Base-by-base conservation (phyloP, 192 early-diverging fungal genomes). In the Coemansia umbellata region DNA sequence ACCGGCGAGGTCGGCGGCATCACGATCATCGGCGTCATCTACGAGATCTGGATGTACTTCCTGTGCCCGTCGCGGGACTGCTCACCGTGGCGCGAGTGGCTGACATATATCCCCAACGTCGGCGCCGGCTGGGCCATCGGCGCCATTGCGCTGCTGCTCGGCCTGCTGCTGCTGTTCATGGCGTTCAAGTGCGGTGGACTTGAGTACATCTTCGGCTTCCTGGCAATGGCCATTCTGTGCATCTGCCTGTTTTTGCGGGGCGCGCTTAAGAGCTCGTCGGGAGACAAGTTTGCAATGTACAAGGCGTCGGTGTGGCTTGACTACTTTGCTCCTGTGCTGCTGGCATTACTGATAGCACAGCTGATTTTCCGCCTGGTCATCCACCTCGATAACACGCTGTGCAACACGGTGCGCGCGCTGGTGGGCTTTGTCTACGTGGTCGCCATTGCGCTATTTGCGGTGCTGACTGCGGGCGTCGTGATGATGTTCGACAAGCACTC, bases 11-110 rank as follows among this genome's bases (percentile, higher is more conserved):
- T 74, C 14, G 49, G 55, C 60, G 64, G 64, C 15, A 52, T 74
- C 3, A 59, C 55, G 1, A 74, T 74, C 19, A 63, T 58, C 26
- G 63, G 63, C 10, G 22, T 39, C 33, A 32, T 74, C 14, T 74
- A 74, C 59, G 53, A 74, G 32, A 39, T 66, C 19, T 74, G 71
- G 71, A 74, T 74, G 71, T 74, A 55, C 55, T 58, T 74, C 23
- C 35, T 74, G 71, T 74, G 71, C 4, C 71, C 71, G 14, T 74
- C 71, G 11, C 44, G 32, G 14, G 49, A 65, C 32, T 74, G 71
- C 59, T 58, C 64, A 47, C 55, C 63, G 40, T 61, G 55, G 59
- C 71, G 71, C 58, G 71, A 74, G 41, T 74, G 71, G 71, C 71
- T 74, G 22, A 74, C 71, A n/a, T 74, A 66, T 31, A 74, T 74